A percentile compares a stretch with the other conserved stretches of the same genome.
These are phyloP conservation scores for Phytophthora macrochlamydospora DNA, from an alignment of 352 stramenopile genomes.

Conservation along the genomic window DNA sequence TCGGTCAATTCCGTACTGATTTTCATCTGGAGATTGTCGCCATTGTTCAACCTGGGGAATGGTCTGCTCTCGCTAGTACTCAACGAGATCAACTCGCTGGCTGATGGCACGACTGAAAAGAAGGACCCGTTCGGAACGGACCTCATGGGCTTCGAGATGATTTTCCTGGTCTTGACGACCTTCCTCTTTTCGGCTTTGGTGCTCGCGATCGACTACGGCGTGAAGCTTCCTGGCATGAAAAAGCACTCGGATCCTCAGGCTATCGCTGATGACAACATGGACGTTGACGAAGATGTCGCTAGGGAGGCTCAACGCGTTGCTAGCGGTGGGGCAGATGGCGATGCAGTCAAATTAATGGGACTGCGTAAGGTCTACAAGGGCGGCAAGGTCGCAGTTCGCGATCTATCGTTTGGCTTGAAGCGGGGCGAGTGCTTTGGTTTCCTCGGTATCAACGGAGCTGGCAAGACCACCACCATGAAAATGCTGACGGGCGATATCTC, in stretches of 20 bases:
- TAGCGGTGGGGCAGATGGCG: slow-evolving; percentile 17
- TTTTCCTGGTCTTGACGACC: slow-evolving; percentile 40
- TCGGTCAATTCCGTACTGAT: slow-evolving; percentile 48
- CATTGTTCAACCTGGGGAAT: slow-evolving; percentile 45
- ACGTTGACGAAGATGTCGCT: slow-evolving; percentile 40
- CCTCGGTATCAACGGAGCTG: slow-evolving; percentile 94
- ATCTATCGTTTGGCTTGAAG: slow-evolving; percentile 72
- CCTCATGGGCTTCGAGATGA: slow-evolving; percentile 54
- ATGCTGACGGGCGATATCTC: slow-evolving; percentile 90
- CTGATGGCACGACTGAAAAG: slow-evolving; percentile 29
- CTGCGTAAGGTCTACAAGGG: slow-evolving; percentile 41
- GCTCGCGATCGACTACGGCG: slow-evolving; percentile 35
- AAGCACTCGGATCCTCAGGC: not conserved
- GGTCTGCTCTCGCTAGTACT: slow-evolving; percentile 36
- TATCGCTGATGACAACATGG: slow-evolving; percentile 9
- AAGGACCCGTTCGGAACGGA: slow-evolving; percentile 52
- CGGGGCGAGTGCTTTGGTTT: slow-evolving; percentile 93
- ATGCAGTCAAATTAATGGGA: slow-evolving; percentile 31
- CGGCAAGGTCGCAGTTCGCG: slow-evolving; percentile 68
- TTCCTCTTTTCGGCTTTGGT: slow-evolving; percentile 26
- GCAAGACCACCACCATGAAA: slow-evolving; percentile 95
- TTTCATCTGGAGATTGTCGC: slow-evolving; percentile 68
- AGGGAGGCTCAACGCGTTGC: slow-evolving; percentile 36
- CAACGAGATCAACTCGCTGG: slow-evolving; percentile 31
- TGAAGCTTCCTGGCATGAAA: slow-evolving; percentile 12